phyloP scores from a whole-genome alignment of 331 rosid genomes.

The Cucumis variabilis region DNA sequence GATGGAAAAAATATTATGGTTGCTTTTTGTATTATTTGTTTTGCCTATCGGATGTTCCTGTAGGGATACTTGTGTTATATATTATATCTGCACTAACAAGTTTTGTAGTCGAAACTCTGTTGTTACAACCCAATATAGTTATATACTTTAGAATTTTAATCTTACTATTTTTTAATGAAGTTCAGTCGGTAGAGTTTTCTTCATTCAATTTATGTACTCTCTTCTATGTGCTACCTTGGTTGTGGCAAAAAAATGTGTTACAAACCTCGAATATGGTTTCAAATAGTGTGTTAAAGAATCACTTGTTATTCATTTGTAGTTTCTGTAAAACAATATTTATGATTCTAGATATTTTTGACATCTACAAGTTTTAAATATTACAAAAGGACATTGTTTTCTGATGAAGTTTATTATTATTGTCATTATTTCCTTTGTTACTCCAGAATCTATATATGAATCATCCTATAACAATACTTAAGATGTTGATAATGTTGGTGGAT shows the following conservation, averaged over 20 bases:
- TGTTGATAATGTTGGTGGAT: neutral
- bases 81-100: slow-evolving; percentile 2
- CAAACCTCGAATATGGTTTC: neutral
- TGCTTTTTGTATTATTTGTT: no score
- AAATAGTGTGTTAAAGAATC: neutral
- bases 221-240: neutral
- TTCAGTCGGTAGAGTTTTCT: neutral
- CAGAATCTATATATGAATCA: neutral
- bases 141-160: neutral
- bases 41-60: no score
- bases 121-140: neutral
- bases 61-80: no score
- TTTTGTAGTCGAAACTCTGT: neutral
- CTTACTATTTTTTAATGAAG: neutral
- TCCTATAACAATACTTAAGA: neutral
- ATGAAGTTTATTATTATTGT: neutral
- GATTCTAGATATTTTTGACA: neutral
- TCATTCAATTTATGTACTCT: neutral
- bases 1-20: neutral
- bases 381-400: neutral
- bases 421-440: neutral
- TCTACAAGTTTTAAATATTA: neutral
- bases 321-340: neutral
- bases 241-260: neutral
- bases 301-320: neutral